Base-by-base conservation (phyloP, 257 asterid genomes). In the Capsicum baccatum region DNA sequence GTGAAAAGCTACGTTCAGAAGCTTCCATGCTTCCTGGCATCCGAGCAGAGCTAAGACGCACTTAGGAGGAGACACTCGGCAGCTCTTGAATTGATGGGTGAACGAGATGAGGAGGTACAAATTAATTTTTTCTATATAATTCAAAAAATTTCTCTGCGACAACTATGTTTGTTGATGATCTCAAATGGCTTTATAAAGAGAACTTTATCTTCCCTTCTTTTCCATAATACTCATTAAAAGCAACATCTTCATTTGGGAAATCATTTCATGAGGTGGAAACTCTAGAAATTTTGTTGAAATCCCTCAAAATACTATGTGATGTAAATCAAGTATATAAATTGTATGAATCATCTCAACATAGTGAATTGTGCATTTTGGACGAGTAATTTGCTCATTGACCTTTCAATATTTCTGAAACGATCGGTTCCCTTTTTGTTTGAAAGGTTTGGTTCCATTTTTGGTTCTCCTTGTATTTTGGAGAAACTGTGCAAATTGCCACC, bases 21-120 rank as follows among this genome's bases (percentile, higher is more conserved):
- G 94, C 97, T 81, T 87, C 97, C 64, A 80, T 91, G 82, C 90
- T 97, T 78, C 98, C 99, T 87, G 98, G 98, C 83, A 68, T 94
- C 83, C 93, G 95, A 37, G 98, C 98, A 79, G 99, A 97, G 90
- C 88, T 97, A 87, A 26, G 98, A 95, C 83, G 97, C 98, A 81
- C 92, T 97, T 52, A 91, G 99, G 86, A 85, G 97, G 86, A 92
- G 99, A 87, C 99, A 97, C 88, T 92, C 98, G 3, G 96, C 99
- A 9, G 99, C 99, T 50, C 90, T 97, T 79, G 99, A 97, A 88
- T 90, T 97, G 91, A 97, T 97, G 99, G 99, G 98, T 52, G 99
- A 97, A 91, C 98, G 98, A 26, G 99, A 97, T 89, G 99, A 97
- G 85, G 98, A 97, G 98, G 99, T 97, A 94, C 62, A 26, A 17